phyloP scores from a whole-genome alignment of 2,329 filamentous ascomycete species.

The Mollisiaceae sp. region DNA sequence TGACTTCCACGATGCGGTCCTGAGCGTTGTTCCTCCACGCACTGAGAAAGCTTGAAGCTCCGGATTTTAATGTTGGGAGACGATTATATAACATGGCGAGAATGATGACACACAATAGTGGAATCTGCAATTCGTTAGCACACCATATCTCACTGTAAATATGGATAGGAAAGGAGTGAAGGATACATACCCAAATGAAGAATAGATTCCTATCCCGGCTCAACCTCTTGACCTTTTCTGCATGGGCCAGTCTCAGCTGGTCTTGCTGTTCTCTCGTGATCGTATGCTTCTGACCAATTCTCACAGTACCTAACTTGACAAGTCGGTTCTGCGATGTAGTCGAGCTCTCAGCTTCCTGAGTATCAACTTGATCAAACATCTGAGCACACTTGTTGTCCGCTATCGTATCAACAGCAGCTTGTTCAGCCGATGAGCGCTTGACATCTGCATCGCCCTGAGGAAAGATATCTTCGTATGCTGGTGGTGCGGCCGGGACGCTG shows the following conservation, averaged over 20 bases:
- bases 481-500: conserved; percentile 61
- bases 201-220: conserved; percentile 69
- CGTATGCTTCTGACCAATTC: conserved; percentile 66
- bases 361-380: conserved; percentile 54
- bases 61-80: conserved; percentile 52
- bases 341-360: conserved; percentile 37
- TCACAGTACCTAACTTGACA: conserved; percentile 50
- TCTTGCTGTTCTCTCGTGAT: conserved; percentile 71
- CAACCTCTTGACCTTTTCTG: conserved; percentile 66
- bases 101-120: conserved; percentile 54
- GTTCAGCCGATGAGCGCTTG: conserved; percentile 63
- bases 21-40: conserved; percentile 27
- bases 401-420: conserved; percentile 62
- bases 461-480: conserved; percentile 81
- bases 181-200: conserved; percentile 65
- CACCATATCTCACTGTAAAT: neutral
- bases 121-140: conserved; percentile 49
- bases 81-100: conserved; percentile 57
- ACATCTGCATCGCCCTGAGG: conserved; percentile 58
- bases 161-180: conserved; percentile 6
- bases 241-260: conserved; percentile 63
- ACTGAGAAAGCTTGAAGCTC: conserved; percentile 29
- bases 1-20: conserved; percentile 39
- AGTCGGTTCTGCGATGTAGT: conserved; percentile 48
- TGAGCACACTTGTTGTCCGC: conserved; percentile 62